A percentile compares a stretch with the other conserved stretches of the same genome.
Conservation (phyloP, 2,329 filamentous ascomycete species). For the Dactylellina cionopaga region DNA sequence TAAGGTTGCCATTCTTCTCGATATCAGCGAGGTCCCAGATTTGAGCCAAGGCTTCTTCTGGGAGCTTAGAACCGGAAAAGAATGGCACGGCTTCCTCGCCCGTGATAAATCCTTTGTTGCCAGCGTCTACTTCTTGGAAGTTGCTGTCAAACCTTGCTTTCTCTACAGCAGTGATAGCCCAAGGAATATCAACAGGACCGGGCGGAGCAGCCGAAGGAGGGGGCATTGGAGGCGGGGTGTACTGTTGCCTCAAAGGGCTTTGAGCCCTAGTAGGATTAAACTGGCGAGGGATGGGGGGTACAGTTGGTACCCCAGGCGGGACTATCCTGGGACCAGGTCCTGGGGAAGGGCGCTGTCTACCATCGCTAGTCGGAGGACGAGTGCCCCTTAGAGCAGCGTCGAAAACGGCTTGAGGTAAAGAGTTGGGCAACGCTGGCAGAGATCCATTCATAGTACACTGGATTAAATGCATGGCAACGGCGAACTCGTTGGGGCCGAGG, state of each 20-base stretch:
- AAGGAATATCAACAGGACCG: slow-evolving; percentile 69
- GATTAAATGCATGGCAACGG: slow-evolving; percentile 97
- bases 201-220: slow-evolving; percentile 62
- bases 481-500: slow-evolving; percentile 88
- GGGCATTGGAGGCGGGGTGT: slow-evolving; percentile 63
- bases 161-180: slow-evolving; percentile 83
- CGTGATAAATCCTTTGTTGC: slow-evolving; percentile 82
- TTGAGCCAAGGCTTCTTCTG: slow-evolving; percentile 87
- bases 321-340: slow-evolving; percentile 67
- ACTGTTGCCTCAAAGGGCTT: slow-evolving; percentile 69
- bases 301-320: slow-evolving; percentile 62
- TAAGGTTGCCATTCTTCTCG: slow-evolving; percentile 85
- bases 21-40: slow-evolving; percentile 98
- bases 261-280: slow-evolving; percentile 71
- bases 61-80: slow-evolving; percentile 88
- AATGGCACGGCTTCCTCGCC: slow-evolving; percentile 95
- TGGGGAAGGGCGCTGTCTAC: slow-evolving; percentile 60
- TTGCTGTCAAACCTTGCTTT: slow-evolving; percentile 88
- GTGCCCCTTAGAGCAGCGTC: slow-evolving; percentile 84
- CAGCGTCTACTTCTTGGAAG: slow-evolving; percentile 83
- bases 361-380: slow-evolving; percentile 61
- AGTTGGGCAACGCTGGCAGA: slow-evolving; percentile 79
- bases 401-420: slow-evolving; percentile 84
- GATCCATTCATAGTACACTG: slow-evolving; percentile 88
- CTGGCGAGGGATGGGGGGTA: slow-evolving; percentile 81